These are phyloP conservation scores for Fusarium duplospermum DNA, from an alignment of 2,329 filamentous ascomycete genomes.

Conservation along the genomic window DNA sequence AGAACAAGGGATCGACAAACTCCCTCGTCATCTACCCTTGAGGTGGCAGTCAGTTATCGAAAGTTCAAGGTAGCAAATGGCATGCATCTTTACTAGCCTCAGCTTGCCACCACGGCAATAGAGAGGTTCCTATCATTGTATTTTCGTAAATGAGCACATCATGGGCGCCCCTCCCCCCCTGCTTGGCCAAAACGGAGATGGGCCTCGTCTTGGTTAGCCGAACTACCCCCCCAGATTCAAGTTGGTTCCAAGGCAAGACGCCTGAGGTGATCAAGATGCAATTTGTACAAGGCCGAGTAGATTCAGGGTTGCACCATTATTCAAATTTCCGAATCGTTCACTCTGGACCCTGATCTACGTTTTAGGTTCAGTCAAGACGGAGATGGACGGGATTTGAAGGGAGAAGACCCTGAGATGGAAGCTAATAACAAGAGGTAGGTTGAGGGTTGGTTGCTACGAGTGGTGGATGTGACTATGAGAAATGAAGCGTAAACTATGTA, in stretches of 20 bases:
- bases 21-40: conserved; percentile 1
- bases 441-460: neutral
- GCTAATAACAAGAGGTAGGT: neutral
- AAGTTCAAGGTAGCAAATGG: neutral
- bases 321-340: neutral
- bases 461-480: neutral
- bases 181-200: neutral
- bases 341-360: neutral
- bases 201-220: conserved; percentile 1
- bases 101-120: neutral
- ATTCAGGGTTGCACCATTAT: neutral
- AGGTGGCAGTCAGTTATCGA: neutral
- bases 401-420: conserved; percentile 18
- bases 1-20: conserved; percentile 19
- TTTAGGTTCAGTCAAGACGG: conserved; percentile 10
- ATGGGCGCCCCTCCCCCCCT: neutral
- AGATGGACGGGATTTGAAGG: neutral
- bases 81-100: neutral
- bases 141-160: neutral
- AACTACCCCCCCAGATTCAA: neutral
- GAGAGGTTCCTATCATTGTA: neutral
- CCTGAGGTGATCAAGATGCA: neutral
- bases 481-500: neutral
- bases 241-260: neutral
- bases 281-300: neutral